Percentiles rank a stretch among this genome's conserved stretches.
These are phyloP conservation scores for Yamadazyma conglobata DNA, from an alignment of 1,139 yeast genomes.

Conservation along the genomic window DNA sequence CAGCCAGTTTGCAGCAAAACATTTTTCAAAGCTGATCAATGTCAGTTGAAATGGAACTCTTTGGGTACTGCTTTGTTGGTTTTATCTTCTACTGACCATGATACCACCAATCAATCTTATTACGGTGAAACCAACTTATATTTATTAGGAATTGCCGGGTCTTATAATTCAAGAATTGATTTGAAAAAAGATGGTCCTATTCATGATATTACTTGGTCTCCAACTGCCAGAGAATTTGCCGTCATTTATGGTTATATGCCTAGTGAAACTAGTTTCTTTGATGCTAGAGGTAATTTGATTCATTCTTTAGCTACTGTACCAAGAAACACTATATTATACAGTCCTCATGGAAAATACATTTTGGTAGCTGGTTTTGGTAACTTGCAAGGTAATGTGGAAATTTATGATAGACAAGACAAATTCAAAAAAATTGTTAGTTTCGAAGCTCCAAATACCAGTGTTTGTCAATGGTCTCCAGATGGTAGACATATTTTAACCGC, in stretches of 20 bases:
- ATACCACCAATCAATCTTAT: slow-evolving; percentile 87
- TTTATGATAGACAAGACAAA: slow-evolving; percentile 88
- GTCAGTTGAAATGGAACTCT: slow-evolving; percentile 89
- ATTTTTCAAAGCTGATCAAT: slow-evolving; percentile 93
- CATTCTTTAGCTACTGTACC: slow-evolving; percentile 84
- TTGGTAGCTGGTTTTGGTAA: slow-evolving; percentile 97
- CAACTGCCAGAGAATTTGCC: slow-evolving; percentile 93
- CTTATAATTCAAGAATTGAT: slow-evolving; percentile 84
- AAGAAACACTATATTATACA: slow-evolving; percentile 83
- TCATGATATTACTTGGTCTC: slow-evolving; percentile 97
- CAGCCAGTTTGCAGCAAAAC: slow-evolving; percentile 84
- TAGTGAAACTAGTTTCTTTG: slow-evolving; percentile 90
- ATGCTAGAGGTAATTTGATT: slow-evolving; percentile 86
- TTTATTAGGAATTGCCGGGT: slow-evolving; percentile 86
- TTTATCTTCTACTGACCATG: slow-evolving; percentile 93
- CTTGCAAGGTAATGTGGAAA: slow-evolving; percentile 93
- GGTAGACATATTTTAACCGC: slow-evolving; percentile 93
- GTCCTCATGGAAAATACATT: slow-evolving; percentile 91
- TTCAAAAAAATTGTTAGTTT: slow-evolving; percentile 76
- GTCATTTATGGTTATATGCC: slow-evolving; percentile 99
- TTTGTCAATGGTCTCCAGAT: slow-evolving; percentile 98
- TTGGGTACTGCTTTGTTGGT: slow-evolving; percentile 94
- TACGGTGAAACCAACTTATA: slow-evolving; percentile 96
- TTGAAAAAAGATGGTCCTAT: slow-evolving; percentile 94
- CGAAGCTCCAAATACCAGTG: slow-evolving; percentile 91